phyloP scores from a whole-genome alignment of 441 rosid species.

The Pelargonium citronellum region DNA sequence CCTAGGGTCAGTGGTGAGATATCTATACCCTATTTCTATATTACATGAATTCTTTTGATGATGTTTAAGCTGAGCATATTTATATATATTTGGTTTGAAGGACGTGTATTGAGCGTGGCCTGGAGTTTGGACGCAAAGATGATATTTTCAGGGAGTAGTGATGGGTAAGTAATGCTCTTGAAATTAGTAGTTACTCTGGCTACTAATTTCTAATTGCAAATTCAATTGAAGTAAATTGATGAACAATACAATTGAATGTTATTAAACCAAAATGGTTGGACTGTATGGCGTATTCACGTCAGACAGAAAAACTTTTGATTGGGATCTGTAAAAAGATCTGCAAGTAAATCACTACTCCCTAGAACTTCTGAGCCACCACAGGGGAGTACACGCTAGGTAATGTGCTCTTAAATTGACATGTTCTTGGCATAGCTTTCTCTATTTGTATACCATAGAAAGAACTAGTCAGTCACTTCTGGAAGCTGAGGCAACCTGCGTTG shows the following conservation, averaged over 20 bases:
- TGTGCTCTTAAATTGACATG: neutral
- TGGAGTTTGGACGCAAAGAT: slow-evolving; percentile 62
- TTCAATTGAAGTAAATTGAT: neutral
- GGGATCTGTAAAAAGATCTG: neutral
- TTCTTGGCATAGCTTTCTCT: neutral
- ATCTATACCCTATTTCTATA: slow-evolving; percentile 21
- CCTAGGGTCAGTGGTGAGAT: slow-evolving; percentile 98
- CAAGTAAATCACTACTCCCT: slow-evolving; percentile 6
- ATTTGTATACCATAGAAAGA: neutral
- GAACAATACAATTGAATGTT: neutral
- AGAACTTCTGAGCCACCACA: neutral
- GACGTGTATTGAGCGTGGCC: slow-evolving; percentile 70
- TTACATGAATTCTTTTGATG: slow-evolving; percentile 21
- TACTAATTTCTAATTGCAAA: slow-evolving; percentile 10
- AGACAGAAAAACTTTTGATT: neutral
- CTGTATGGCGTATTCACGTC: neutral
- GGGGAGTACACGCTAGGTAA: slow-evolving; percentile 1
- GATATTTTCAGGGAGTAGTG: slow-evolving; percentile 79
- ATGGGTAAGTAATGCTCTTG: slow-evolving; percentile 58
- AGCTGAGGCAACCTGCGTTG: neutral
- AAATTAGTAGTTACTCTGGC: neutral
- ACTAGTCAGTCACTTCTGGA: neutral
- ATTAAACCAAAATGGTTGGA: neutral
- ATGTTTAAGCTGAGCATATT: slow-evolving; percentile 16
- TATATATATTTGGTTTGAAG: slow-evolving; percentile 33